phyloP scores from a whole-genome alignment of 768 basidiomycete species.

The Agrocybe praecox region DNA sequence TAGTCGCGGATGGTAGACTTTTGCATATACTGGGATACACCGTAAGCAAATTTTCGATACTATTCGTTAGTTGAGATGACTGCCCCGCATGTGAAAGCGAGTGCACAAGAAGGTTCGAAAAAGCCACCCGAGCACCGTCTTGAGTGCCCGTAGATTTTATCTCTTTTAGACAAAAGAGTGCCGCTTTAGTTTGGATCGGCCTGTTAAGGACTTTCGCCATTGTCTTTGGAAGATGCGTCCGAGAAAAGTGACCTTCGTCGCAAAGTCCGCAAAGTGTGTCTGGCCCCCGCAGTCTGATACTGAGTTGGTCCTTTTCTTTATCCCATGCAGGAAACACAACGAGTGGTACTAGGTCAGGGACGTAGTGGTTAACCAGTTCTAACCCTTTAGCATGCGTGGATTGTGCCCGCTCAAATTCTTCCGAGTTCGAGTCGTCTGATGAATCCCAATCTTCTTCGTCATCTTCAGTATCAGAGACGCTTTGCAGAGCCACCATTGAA shows the following conservation, averaged over 20 bases:
- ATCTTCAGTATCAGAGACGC: too few relatives aligned
- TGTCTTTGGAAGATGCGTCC: not conserved
- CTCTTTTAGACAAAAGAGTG: not conserved
- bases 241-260: not conserved
- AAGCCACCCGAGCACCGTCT: not conserved
- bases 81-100: not conserved
- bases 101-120: not conserved
- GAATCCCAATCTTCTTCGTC: not conserved
- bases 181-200: not conserved
- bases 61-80: too few relatives aligned
- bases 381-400: not conserved
- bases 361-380: not conserved
- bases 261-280: not conserved
- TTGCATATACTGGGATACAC: too few relatives aligned
- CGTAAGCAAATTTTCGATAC: too few relatives aligned
- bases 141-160: not conserved
- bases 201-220: not conserved
- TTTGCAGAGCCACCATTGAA: not conserved
- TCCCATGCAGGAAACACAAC: not conserved
- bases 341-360: not conserved
- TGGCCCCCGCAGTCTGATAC: not conserved
- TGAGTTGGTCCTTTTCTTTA: too few relatives aligned
- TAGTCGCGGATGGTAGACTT: too few relatives aligned
- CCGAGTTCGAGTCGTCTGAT: not conserved
- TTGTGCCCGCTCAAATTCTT: not conserved